phyloP scores from a whole-genome alignment of 768 basidiomycete species.

The Kwoniella mangroviensis region DNA sequence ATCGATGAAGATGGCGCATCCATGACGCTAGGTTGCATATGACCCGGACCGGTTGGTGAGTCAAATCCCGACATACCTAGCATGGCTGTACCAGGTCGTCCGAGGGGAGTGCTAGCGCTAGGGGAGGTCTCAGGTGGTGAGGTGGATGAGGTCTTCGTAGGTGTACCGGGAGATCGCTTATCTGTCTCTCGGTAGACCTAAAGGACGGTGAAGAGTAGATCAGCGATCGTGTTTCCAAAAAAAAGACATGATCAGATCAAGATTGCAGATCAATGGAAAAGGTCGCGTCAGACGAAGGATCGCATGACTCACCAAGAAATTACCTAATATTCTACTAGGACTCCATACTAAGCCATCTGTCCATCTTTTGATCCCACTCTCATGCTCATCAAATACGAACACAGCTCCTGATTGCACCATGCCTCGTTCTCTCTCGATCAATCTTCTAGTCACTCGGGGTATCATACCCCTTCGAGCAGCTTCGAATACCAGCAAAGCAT shows the following conservation, averaged over 20 bases:
- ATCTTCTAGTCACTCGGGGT: slow-evolving; percentile 85
- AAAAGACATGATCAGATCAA: slow-evolving; percentile 1
- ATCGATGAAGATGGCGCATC: neutral
- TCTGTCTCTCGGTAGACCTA: slow-evolving; percentile 91
- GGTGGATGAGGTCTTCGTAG: slow-evolving; percentile 25
- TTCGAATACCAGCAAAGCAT: slow-evolving; percentile 95
- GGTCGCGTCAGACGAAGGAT: neutral
- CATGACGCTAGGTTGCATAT: slow-evolving; percentile 17
- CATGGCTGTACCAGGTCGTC: neutral
- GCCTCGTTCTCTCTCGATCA: slow-evolving; percentile 87
- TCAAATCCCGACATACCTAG: slow-evolving; percentile 23
- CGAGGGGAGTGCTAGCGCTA: neutral
- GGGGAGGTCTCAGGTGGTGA: slow-evolving; percentile 25
- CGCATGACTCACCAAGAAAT: slow-evolving; percentile 79
- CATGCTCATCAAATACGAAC: slow-evolving; percentile 96
- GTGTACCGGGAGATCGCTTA: slow-evolving; percentile 60
- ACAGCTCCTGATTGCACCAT: slow-evolving; percentile 93
- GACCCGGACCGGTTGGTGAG: neutral
- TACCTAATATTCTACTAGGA: slow-evolving; percentile 87
- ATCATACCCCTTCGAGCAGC: slow-evolving; percentile 88
- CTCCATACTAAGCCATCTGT: slow-evolving; percentile 98
- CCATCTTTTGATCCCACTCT: slow-evolving; percentile 95
- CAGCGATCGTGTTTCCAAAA: too few relatives aligned
- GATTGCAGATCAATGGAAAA: too few relatives aligned
- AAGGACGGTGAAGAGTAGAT: neutral